Conservation (phyloP, 2,329 filamentous ascomycete genomes). For the Botrytis fabae region DNA sequence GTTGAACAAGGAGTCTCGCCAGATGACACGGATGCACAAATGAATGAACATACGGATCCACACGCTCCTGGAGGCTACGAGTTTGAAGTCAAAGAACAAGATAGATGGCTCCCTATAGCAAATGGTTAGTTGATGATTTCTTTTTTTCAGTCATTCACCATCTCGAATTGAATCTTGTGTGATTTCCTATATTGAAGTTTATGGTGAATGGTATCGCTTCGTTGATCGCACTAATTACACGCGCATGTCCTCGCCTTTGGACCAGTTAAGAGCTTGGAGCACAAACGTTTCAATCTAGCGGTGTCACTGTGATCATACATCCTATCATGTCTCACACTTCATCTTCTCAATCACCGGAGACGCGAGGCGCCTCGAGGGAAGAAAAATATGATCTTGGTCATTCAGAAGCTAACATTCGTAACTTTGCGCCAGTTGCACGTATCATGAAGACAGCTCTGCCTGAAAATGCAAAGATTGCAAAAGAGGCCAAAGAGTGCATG, state of each 20-base stretch:
- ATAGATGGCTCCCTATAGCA: constrained; percentile 98
- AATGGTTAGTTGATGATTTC: constrained; percentile 78
- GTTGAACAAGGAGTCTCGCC: constrained; percentile 90
- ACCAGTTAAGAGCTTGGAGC: constrained; percentile 39
- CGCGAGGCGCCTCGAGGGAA: constrained; percentile 47
- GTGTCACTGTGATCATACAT: constrained; percentile 38
- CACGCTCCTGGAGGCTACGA: constrained; percentile 65
- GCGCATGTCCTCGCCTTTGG: constrained; percentile 36
- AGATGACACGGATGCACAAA: constrained; percentile 87
- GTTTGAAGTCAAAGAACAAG: constrained; percentile 99
- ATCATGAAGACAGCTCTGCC: constrained; percentile 99
- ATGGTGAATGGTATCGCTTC: constrained; percentile 52
- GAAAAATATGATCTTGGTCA: constrained; percentile 37
- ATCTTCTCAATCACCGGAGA: constrained; percentile 51
- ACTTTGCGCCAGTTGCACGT: constrained; percentile 92
- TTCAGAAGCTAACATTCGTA: constrained; percentile 88
- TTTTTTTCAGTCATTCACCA: constrained; percentile 32
- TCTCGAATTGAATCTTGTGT: constrained; percentile 58
- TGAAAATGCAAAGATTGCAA: constrained; percentile 98
- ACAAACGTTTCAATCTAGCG: constrained; percentile 38
- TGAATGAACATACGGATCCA: constrained; percentile 62
- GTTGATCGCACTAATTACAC: constrained; percentile 47
- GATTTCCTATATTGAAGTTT: constrained; percentile 38
- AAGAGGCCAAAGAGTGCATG: constrained; percentile 99
- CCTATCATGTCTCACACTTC: constrained; percentile 61